A percentile compares a stretch with the other conserved stretches of the same genome.
These are phyloP conservation scores for Kazachstania taianensis DNA, from an alignment of 805 yeast species.

Conservation along the genomic window DNA sequence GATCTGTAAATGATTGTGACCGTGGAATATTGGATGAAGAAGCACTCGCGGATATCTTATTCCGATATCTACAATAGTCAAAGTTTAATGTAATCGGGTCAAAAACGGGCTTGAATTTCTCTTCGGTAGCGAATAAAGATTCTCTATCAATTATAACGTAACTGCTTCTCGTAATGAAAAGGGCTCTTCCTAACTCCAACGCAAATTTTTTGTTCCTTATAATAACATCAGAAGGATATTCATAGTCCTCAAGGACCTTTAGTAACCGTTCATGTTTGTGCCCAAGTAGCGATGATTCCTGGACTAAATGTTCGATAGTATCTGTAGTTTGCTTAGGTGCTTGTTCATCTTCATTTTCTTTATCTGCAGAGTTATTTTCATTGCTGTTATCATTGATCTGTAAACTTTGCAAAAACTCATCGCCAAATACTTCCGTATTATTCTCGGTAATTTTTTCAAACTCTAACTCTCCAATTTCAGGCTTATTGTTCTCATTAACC, in stretches of 20 bases:
- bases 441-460: constrained; percentile 26
- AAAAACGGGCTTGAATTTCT: background rate
- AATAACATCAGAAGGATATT: constrained; percentile 15
- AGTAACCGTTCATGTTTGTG: constrained; percentile 18
- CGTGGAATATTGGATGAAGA: background rate
- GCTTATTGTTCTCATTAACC: background rate
- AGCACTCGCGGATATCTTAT: background rate
- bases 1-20: background rate
- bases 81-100: background rate
- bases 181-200: constrained; percentile 1
- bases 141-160: background rate
- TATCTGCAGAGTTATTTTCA: background rate
- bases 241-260: constrained; percentile 19
- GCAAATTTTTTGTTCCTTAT: constrained; percentile 14
- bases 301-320: constrained; percentile 14
- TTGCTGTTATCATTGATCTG: constrained; percentile 9
- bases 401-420: constrained; percentile 19
- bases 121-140: background rate
- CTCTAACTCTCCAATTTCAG: constrained; percentile 24
- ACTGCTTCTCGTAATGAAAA: background rate
- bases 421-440: constrained; percentile 25
- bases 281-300: constrained; percentile 17
- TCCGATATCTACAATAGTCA: background rate
- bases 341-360: background rate
- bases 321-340: background rate